Evolutionary conservation across 805 yeast species (phyloP).

Genomic region (Metahyphopichia silvanorum): DNA sequence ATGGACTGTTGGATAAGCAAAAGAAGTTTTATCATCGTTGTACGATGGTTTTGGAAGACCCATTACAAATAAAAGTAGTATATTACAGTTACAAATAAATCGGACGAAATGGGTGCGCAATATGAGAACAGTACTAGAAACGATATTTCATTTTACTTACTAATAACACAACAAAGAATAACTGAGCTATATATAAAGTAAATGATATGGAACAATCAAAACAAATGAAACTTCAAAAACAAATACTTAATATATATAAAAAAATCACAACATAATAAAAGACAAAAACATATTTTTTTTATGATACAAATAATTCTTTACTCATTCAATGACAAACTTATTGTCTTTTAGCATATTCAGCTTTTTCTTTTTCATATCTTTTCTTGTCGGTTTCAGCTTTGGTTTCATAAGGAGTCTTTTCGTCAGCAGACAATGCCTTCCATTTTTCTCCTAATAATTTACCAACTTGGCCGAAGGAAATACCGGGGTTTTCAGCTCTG

Average conservation of each 20-base stretch:
- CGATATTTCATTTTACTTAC: background rate
- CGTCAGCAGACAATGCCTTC: conserved; percentile 84
- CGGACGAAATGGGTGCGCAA: too few species aligned
- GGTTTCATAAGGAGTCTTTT: conserved; percentile 84
- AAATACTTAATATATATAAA: conserved; percentile 1
- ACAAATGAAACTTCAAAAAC: too few species aligned
- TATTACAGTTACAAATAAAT: too few species aligned
- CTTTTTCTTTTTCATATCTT: conserved; percentile 96
- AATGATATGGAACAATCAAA: too few species aligned
- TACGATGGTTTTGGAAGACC: conserved; percentile 48
- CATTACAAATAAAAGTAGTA: conserved; percentile 5
- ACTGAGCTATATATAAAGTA: background rate
- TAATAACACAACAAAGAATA: background rate
- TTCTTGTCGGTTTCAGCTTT: conserved; percentile 96
- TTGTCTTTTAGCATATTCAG: conserved; percentile 57
- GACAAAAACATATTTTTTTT: too few species aligned
- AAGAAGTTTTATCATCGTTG: conserved; percentile 71
- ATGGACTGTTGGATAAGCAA: conserved; percentile 76
- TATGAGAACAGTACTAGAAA: background rate
- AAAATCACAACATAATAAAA: background rate
- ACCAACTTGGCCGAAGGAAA: conserved; percentile 93
- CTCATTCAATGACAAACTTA: too few species aligned
- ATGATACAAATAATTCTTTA: too few species aligned
- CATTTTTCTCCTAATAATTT: conserved; percentile 93
- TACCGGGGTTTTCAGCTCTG: conserved; percentile 95